These are phyloP conservation scores for Triticum timopheevii DNA, from an alignment of 176 grass and related monocot species.

Conservation along the genomic window DNA sequence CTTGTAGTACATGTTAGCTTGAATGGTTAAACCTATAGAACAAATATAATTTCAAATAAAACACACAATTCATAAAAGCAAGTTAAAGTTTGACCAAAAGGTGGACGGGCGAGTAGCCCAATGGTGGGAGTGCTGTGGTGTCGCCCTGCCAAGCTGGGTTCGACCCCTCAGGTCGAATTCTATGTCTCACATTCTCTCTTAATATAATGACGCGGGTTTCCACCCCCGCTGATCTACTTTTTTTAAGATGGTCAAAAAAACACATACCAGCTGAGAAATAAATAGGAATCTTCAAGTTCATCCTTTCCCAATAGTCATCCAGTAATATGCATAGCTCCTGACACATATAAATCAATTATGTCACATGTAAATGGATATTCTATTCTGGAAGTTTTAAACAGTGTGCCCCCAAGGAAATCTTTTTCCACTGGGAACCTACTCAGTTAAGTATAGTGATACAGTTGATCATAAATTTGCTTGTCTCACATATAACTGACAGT, in stretches of 20 bases:
- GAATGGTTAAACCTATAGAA: constrained; percentile 86
- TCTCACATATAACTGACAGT: neutral
- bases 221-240: no score
- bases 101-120: no score
- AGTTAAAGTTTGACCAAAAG: neutral
- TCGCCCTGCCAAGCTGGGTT: no score
- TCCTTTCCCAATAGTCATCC: constrained; percentile 95
- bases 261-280: constrained; percentile 89
- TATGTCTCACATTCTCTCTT: no score
- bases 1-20: constrained; percentile 97
- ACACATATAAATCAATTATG: constrained; percentile 27
- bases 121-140: no score
- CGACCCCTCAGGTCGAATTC: no score
- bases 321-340: constrained; percentile 95
- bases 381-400: neutral
- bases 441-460: neutral
- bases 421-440: neutral
- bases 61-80: constrained; percentile 17
- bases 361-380: constrained; percentile 3
- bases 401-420: neutral
- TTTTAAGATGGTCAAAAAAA: neutral
- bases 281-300: constrained; percentile 89
- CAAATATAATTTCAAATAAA: constrained; percentile 27
- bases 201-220: no score
- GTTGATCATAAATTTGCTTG: neutral